phyloP scores from a whole-genome alignment of 1,139 yeast genomes.

The Suhomyces coccinellae region DNA sequence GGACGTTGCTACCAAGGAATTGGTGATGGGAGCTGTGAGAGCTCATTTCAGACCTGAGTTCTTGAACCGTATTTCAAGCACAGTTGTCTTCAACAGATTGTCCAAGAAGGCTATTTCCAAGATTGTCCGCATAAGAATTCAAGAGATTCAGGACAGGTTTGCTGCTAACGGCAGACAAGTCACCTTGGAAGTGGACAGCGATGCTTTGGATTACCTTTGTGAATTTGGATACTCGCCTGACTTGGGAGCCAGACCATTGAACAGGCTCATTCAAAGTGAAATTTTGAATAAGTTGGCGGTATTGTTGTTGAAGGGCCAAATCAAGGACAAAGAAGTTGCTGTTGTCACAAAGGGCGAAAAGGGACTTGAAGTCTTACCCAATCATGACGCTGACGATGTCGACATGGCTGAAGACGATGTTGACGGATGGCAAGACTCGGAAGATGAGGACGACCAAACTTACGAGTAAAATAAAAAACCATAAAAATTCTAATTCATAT shows the following conservation, averaged over 20 bases:
- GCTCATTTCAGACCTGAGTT: conserved; percentile 96
- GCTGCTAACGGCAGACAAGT: conserved; percentile 78
- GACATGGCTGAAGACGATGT: conserved; percentile 57
- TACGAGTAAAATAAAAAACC: conserved; percentile 1
- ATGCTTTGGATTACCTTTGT: conserved; percentile 79
- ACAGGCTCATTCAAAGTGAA: conserved; percentile 87
- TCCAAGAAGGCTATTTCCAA: conserved; percentile 89
- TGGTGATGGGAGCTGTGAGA: conserved; percentile 84
- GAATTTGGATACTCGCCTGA: conserved; percentile 87
- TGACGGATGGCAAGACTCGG: conserved; percentile 56
- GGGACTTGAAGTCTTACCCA: conserved; percentile 80
- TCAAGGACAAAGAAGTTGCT: conserved; percentile 84
- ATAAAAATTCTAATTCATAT: background rate
- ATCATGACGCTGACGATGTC: conserved; percentile 69
- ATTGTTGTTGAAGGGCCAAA: conserved; percentile 82
- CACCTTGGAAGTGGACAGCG: conserved; percentile 64
- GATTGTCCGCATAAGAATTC: conserved; percentile 82
- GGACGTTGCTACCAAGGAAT: conserved; percentile 63
- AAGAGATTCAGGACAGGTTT: conserved; percentile 84
- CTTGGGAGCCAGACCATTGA: conserved; percentile 96
- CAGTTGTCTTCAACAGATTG: conserved; percentile 87
- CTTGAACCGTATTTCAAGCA: conserved; percentile 90
- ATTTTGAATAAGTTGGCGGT: conserved; percentile 85
- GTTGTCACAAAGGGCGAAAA: conserved; percentile 57
- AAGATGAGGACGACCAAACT: conserved; percentile 48